Evolutionary conservation across 1,284 basidiomycete species (phyloP).

Genomic region (Fomitopsis betulina): DNA sequence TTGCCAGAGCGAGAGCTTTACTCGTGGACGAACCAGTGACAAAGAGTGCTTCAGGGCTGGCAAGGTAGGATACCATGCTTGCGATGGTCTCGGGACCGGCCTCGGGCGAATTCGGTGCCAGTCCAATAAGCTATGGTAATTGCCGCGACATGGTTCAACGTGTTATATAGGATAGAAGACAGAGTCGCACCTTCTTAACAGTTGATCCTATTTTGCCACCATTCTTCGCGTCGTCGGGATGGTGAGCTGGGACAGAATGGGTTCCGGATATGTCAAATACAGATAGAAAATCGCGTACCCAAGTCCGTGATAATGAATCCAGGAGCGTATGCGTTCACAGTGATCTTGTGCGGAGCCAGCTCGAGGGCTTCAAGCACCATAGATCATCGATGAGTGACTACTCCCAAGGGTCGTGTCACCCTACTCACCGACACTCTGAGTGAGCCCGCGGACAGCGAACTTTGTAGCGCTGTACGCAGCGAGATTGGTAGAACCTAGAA

Average conservation of each 20-base stretch:
- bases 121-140: not conserved
- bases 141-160: not conserved
- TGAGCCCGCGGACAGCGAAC: conserved; percentile 27
- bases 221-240: conserved; percentile 6
- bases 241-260: not conserved
- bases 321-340: conserved; percentile 12
- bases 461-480: conserved; percentile 20
- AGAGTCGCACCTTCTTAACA: conserved; percentile 4
- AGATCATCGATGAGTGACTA: not conserved
- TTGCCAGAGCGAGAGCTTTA: not conserved
- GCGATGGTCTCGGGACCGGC: conserved; percentile 7
- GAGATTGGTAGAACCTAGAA: conserved; percentile 3
- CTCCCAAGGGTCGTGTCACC: not conserved
- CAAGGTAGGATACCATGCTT: conserved; percentile 13
- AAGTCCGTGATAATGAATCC: conserved; percentile 9
- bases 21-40: conserved; percentile 9
- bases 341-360: conserved; percentile 5
- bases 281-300: not conserved
- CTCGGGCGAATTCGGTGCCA: conserved; percentile 1
- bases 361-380: conserved; percentile 3
- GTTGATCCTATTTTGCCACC: conserved; percentile 4
- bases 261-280: not conserved
- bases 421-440: conserved; percentile 20
- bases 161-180: not conserved
- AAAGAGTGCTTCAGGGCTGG: conserved; percentile 13